A percentile compares a stretch with the other conserved stretches of the same genome.
These are phyloP conservation scores for Lojkania enalia DNA, from an alignment of 2,329 filamentous ascomycete species.

Conservation along the genomic window DNA sequence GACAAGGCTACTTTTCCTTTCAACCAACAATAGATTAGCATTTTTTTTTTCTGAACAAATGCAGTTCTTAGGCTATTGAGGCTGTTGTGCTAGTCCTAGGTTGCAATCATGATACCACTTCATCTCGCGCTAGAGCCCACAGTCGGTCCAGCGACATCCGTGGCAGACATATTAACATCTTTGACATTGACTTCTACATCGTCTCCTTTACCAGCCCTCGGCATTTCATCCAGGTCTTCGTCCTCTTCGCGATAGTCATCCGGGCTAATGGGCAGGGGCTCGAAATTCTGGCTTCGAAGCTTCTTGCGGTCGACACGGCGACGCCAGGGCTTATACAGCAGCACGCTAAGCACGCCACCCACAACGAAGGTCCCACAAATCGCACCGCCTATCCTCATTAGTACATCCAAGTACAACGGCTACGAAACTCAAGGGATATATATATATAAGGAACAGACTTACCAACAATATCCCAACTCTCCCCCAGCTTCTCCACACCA, in stretches of 20 bases:
- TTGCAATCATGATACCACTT: too few species aligned
- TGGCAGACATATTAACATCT: background rate
- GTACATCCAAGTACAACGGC: too few species aligned
- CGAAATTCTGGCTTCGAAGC: conserved; percentile 30
- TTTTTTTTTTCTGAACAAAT: too few species aligned
- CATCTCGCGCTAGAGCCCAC: too few species aligned
- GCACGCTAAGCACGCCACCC: conserved; percentile 71
- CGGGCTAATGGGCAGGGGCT: conserved; percentile 25
- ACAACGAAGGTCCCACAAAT: conserved; percentile 86
- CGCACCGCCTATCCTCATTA: conserved; percentile 54
- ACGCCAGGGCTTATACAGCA: conserved; percentile 81
- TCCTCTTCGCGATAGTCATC: conserved; percentile 10
- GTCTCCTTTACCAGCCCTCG: background rate
- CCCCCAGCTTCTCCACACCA: conserved; percentile 64
- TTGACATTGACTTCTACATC: conserved; percentile 11
- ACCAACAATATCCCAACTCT: conserved; percentile 44
- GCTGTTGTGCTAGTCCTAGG: too few species aligned
- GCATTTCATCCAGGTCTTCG: conserved; percentile 11
- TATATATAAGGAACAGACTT: conserved; percentile 11
- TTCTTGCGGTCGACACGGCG: conserved; percentile 55
- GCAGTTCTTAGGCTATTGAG: too few species aligned
- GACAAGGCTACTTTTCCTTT: too few species aligned
- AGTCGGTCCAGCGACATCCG: background rate
- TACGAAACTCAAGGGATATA: too few species aligned
- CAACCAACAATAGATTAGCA: too few species aligned